These are phyloP conservation scores for Calonectria leucothoes DNA, from an alignment of 2,329 filamentous ascomycete genomes.

Conservation along the genomic window DNA sequence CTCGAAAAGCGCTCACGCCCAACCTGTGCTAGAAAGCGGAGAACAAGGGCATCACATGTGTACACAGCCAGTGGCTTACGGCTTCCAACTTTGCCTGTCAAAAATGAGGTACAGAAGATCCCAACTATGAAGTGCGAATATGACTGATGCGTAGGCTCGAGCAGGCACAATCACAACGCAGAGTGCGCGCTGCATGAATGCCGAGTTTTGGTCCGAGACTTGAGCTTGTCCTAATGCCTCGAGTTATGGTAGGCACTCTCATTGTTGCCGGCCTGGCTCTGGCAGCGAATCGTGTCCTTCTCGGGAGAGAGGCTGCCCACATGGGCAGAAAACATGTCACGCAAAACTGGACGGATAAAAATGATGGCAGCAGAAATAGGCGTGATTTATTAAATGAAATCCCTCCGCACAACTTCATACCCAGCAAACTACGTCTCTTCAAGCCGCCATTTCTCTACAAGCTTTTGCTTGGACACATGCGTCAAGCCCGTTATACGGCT, in stretches of 20 bases:
- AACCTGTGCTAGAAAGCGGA: neutral
- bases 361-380: no score
- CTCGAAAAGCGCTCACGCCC: neutral
- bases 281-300: no score
- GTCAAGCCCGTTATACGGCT: neutral
- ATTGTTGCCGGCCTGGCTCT: no score
- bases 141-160: neutral
- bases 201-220: neutral
- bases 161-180: neutral
- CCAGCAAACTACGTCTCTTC: no score
- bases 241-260: no score
- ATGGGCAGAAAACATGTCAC: no score
- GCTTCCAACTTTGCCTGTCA: neutral
- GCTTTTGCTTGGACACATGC: neutral
- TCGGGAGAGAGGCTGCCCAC: no score
- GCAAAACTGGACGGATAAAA: no score
- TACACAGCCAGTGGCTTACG: neutral
- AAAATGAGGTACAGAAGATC: neutral
- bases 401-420: no score
- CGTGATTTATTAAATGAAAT: no score
- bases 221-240: no score
- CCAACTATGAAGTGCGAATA: neutral
- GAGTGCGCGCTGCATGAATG: neutral
- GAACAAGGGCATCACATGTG: neutral
- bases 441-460: neutral